Base-by-base conservation (phyloP, 2,329 filamentous ascomycete genomes). In the Paraphoma chrysanthemicola region DNA sequence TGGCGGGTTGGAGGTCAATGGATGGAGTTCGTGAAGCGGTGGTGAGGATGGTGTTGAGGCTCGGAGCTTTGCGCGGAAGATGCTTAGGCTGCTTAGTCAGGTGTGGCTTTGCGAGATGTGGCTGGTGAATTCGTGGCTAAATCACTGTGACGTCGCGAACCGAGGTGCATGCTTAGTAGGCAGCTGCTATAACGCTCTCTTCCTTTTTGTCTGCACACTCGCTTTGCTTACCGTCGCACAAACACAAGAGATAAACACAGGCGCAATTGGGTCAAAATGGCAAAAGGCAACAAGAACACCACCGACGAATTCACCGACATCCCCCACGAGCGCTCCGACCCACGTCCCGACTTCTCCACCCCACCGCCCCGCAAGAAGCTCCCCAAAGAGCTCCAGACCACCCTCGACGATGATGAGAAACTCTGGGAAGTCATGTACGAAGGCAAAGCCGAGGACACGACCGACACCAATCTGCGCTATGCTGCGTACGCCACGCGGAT, bases 401-500 rank as follows among this genome's bases (percentile, higher is more conserved):
- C 83, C 2, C 77, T 88, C 7, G 83, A 88, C 63, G 78, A 78
- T 52, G 83, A 96, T 9, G 90, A 92, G 31, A 88, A 87, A 67
- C 88, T 92, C 68, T 91, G 91, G 76, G 90, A 93, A 56, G 86
- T 91, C 57, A 77, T 96, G 38, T 88, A 90, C 61, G 88, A 93
- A 55, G 90, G 92, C 72, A 91, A 89, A 70, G 86, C 84, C 12
- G 84, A 88, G 54, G 90, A 96, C 68, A 91, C 92, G 5, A 97
- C 92, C 57, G 92, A 97, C 52, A 90, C 88, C 66, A 89, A 88
- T 66, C 81, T 96, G 70, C 90, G 95, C 71, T 99, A 98, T 79
- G 94, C 93, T 54, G 95, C 91, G 66, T 99, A 99, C 79, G 92
- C 92, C 46, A 88, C 89, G 57, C 89, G 95, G 47, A 81, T 95